Base-by-base conservation (phyloP, 2,329 filamentous ascomycete genomes). In the Fusarium euwallaceae region DNA sequence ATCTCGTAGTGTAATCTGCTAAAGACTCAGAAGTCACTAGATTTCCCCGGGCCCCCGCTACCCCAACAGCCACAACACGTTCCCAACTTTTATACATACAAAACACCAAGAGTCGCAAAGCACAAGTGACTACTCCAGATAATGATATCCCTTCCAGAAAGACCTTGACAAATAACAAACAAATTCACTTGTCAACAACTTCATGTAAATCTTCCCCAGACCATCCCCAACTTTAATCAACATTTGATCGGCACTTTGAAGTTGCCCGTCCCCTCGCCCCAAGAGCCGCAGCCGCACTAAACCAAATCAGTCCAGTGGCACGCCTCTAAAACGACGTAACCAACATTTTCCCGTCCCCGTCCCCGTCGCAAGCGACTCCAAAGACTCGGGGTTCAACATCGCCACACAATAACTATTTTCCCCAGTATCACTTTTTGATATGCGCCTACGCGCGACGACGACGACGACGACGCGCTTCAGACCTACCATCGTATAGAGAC, bases 371-470 rank as follows among this genome's bases (percentile, higher is more conserved):
- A 29, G 48, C 48, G 27, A 53, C 48, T 32, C 67, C 64, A 64
- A 62, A 63, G 45, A 36, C 58, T 53, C 24, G 48, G 24, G 48
- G 22, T 17, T 51, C 45, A 43, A 37, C 48, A 59, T 37, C 58
- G 27, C 48, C 34, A 64, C 48, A 53, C 11, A 34, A 6, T 34
- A 16, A 32, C 24, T 51, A 32, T 53, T 32, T 32, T 34, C 32
- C 32, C 32, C 48, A 20, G 27, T 32, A 53, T 53, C 48, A 27
- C 48, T 32, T 53, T 51, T 53, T 53, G 17, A 4, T n/a, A 61
- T 74, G 71, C 71, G 71, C 71, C 71, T 68, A 37, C 71, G 71
- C 67, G 68, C 68, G 53, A 37, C 64, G 64, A 34, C 32, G 45
- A 37, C 64, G 64, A 34, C 32, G 11, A 34, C 10, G 12, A 20